Evolutionary conservation across 306 rosid genomes (phyloP).

Genomic region (Vigna reflexopilosa): DNA sequence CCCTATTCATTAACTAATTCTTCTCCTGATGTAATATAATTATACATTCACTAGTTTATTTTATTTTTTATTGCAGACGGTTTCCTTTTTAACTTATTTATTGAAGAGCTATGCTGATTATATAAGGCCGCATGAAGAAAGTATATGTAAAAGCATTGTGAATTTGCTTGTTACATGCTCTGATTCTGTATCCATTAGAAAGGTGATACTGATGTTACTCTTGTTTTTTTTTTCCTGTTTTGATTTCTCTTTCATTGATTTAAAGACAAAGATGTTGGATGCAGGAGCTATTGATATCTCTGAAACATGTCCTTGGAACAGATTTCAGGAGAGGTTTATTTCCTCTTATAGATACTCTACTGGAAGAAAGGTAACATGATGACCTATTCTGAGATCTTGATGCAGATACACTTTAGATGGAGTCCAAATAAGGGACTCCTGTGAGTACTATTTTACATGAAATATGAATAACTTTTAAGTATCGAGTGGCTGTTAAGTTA

Average conservation of each 20-base stretch:
- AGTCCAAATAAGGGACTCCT: constrained; percentile 13
- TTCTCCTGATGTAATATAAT: constrained; percentile 26
- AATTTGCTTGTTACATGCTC: constrained; percentile 97
- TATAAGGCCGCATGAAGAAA: constrained; percentile 97
- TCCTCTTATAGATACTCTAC: constrained; percentile 92
- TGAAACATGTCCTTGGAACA: constrained; percentile 98
- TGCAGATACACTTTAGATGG: not conserved
- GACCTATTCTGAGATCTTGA: constrained; percentile 32
- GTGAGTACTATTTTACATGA: constrained; percentile 17
- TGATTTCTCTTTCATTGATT: constrained; percentile 29
- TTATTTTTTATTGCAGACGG: constrained; percentile 71
- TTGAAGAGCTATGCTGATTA: constrained; percentile 95
- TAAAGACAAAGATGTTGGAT: constrained; percentile 45
- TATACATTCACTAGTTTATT: constrained; percentile 43
- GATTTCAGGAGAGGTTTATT: constrained; percentile 98
- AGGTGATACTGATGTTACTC: constrained; percentile 58
- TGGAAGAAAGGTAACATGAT: constrained; percentile 87
- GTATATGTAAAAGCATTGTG: constrained; percentile 98
- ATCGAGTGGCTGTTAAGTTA: constrained; percentile 8
- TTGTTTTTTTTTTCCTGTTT: constrained; percentile 12
- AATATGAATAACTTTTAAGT: constrained; percentile 24
- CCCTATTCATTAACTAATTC: constrained; percentile 7
- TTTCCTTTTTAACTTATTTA: constrained; percentile 93
- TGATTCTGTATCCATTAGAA: constrained; percentile 97
- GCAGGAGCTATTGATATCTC: constrained; percentile 95